These are phyloP conservation scores for Chrysopogon serrulatus DNA, from an alignment of 176 grass and related monocot species.

Conservation along the genomic window DNA sequence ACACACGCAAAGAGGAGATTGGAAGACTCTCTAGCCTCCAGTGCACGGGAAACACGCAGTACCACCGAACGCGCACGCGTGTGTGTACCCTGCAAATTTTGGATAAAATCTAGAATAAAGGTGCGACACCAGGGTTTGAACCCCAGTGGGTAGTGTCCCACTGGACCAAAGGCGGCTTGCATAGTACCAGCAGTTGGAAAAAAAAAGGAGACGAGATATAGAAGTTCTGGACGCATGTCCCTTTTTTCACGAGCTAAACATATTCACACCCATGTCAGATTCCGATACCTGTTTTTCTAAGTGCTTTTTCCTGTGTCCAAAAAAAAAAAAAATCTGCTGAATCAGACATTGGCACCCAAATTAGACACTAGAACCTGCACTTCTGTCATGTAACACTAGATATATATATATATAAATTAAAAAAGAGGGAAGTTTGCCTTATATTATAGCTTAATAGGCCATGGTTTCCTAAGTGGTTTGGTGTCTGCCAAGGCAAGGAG, in stretches of 20 bases:
- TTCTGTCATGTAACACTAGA: neutral
- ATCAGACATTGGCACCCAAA: too few relatives aligned
- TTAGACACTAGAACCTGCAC: neutral
- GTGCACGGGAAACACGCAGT: too few relatives aligned
- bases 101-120: too few relatives aligned
- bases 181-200: neutral
- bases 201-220: neutral
- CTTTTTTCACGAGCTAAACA: neutral
- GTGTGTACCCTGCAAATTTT: too few relatives aligned
- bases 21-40: too few relatives aligned
- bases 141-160: too few relatives aligned
- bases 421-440: neutral
- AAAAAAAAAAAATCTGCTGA: too few relatives aligned
- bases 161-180: too few relatives aligned
- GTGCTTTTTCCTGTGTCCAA: neutral
- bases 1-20: too few relatives aligned
- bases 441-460: neutral
- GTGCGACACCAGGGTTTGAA: too few relatives aligned
- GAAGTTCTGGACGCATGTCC: neutral
- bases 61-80: too few relatives aligned
- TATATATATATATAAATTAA: neutral
- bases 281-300: neutral
- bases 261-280: neutral
- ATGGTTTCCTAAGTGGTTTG: neutral
- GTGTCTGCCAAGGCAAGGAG: neutral